These are phyloP conservation scores for Astraeus odoratus DNA, from an alignment of 768 basidiomycete genomes.

Conservation along the genomic window DNA sequence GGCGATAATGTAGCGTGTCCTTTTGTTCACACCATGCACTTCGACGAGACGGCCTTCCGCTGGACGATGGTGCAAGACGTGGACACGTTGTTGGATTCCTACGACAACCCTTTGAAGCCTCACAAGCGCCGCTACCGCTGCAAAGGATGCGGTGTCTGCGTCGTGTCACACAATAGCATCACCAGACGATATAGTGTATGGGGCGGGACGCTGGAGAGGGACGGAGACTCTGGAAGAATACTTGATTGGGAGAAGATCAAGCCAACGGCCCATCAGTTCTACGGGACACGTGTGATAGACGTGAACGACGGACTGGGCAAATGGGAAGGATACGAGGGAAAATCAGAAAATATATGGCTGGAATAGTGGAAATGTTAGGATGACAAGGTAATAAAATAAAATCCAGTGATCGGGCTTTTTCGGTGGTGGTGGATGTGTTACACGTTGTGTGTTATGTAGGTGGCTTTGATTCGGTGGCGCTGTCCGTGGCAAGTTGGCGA, in stretches of 20 bases:
- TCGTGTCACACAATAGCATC: neutral
- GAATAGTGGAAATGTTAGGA: no score
- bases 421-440: no score
- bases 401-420: no score
- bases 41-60: conserved; percentile 39
- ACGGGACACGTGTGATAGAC: conserved; percentile 52
- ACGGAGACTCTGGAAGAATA: conserved; percentile 42
- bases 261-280: conserved; percentile 60
- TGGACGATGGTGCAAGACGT: conserved; percentile 44
- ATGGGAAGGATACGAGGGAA: conserved; percentile 58
- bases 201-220: conserved; percentile 50
- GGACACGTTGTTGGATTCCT: conserved; percentile 36
- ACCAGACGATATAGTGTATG: conserved; percentile 46
- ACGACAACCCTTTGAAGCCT: conserved; percentile 41
- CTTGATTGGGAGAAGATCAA: conserved; percentile 47
- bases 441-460: no score
- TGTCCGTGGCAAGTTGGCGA: no score
- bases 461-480: no score
- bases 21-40: conserved; percentile 58
- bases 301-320: conserved; percentile 52
- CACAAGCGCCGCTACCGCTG: conserved; percentile 61
- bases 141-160: conserved; percentile 44
- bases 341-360: conserved; percentile 29
- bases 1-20: conserved; percentile 40
- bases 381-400: no score